phyloP scores from a whole-genome alignment of 352 stramenopile species.

The Thraustotheca clavata region DNA sequence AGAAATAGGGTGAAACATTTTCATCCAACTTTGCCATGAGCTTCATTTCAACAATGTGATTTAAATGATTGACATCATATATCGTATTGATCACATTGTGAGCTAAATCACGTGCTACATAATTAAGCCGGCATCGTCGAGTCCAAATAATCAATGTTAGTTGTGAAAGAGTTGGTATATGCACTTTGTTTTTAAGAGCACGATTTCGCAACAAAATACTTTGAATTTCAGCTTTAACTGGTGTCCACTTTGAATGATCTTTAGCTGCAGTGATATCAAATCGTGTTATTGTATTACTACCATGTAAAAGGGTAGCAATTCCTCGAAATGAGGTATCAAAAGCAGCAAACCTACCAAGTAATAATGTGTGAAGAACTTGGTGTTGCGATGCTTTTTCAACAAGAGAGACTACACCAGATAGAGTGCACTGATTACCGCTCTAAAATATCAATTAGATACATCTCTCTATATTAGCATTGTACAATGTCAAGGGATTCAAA shows the following conservation, averaged over 20 bases:
- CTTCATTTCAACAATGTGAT: neutral
- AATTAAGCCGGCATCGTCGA: neutral
- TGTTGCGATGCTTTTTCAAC: neutral
- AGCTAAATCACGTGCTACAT: slow-evolving; percentile 8
- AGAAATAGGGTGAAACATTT: neutral
- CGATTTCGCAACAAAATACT: neutral
- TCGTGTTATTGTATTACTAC: neutral
- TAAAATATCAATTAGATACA: neutral
- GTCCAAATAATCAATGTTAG: neutral
- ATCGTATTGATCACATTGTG: neutral
- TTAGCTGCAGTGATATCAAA: neutral
- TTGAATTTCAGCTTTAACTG: neutral
- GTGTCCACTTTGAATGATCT: neutral
- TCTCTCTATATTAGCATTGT: neutral
- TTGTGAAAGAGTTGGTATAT: neutral
- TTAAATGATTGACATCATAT: neutral
- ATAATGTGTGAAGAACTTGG: neutral
- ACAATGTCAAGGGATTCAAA: slow-evolving; percentile 11
- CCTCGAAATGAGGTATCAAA: neutral
- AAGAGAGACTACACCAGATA: neutral
- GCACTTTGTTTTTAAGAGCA: neutral
- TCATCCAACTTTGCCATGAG: neutral
- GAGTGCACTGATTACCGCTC: slow-evolving; percentile 14
- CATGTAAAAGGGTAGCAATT: neutral
- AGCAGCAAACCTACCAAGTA: neutral